Evolutionary conservation across 2,329 filamentous ascomycete species (phyloP).

Genomic region (Lithohypha guttulata): DNA sequence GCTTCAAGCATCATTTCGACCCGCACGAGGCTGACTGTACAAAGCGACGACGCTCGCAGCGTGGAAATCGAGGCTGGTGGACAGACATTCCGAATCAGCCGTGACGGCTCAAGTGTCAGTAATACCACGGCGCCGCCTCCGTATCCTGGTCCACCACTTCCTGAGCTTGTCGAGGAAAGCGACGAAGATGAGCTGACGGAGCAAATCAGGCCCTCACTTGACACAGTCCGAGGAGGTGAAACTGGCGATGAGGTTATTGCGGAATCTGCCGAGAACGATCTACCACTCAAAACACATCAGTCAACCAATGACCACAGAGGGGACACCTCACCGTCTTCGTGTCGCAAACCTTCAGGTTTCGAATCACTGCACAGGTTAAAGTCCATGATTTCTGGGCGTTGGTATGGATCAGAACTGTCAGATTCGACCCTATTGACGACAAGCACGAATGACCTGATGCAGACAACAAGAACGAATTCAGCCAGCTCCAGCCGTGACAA

Average conservation of each 20-base stretch:
- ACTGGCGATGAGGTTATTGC: neutral
- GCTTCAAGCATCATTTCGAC: constrained; percentile 26
- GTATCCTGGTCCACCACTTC: constrained; percentile 17
- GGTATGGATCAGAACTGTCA: neutral
- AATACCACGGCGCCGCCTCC: constrained; percentile 20
- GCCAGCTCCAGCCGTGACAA: constrained; percentile 1
- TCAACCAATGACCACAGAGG: neutral
- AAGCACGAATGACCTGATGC: neutral
- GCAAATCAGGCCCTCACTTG: neutral
- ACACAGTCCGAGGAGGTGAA: neutral
- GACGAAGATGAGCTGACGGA: constrained; percentile 22
- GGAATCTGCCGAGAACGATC: neutral
- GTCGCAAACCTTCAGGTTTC: neutral
- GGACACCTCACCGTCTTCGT: too few relatives aligned
- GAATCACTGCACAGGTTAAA: neutral
- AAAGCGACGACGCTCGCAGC: constrained; percentile 23
- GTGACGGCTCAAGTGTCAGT: constrained; percentile 25
- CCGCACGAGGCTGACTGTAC: constrained; percentile 23
- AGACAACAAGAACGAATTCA: constrained; percentile 5
- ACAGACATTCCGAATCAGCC: constrained; percentile 25
- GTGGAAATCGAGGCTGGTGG: constrained; percentile 25
- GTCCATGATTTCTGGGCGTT: neutral
- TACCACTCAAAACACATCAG: neutral
- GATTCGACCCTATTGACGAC: neutral
- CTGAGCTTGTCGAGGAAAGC: constrained; percentile 25